phyloP scores from a whole-genome alignment of 768 basidiomycete species.

The Tulasnella sp. region DNA sequence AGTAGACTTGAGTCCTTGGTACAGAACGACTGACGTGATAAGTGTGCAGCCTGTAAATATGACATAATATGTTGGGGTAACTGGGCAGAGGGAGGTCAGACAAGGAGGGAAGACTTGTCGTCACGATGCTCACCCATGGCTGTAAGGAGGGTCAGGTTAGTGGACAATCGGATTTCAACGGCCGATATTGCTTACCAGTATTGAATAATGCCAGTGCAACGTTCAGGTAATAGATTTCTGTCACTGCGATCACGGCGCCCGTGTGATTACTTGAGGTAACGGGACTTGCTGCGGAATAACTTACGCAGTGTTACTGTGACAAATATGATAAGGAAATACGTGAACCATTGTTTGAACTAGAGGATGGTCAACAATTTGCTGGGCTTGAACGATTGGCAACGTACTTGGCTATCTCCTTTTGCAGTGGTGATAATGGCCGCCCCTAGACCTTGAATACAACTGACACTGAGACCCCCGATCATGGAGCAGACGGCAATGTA shows the following conservation, averaged over 20 bases:
- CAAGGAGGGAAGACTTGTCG: background rate
- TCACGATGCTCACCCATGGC: constrained; percentile 2
- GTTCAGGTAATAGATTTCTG: constrained; percentile 91
- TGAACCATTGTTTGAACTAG: constrained; percentile 87
- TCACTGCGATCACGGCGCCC: constrained; percentile 35
- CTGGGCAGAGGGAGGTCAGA: constrained; percentile 4
- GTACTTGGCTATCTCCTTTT: constrained; percentile 64
- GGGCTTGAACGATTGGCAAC: background rate
- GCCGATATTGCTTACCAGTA: constrained; percentile 27
- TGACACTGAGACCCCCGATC: constrained; percentile 92
- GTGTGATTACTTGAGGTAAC: background rate
- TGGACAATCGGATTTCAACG: background rate
- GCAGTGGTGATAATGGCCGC: constrained; percentile 67
- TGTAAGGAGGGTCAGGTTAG: background rate
- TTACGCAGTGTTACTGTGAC: constrained; percentile 56
- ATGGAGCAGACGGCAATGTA: constrained; percentile 90
- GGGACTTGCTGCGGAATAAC: constrained; percentile 24
- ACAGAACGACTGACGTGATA: constrained; percentile 31
- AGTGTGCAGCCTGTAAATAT: constrained; percentile 33
- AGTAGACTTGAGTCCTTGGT: constrained; percentile 34
- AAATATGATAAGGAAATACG: constrained; percentile 79
- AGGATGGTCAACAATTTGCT: background rate
- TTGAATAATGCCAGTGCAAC: constrained; percentile 93
- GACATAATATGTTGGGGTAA: constrained; percentile 31
- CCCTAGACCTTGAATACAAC: constrained; percentile 83